These are phyloP conservation scores for Raphanus raphanistrum DNA, from an alignment of 345 rosid genomes.

Conservation along the genomic window DNA sequence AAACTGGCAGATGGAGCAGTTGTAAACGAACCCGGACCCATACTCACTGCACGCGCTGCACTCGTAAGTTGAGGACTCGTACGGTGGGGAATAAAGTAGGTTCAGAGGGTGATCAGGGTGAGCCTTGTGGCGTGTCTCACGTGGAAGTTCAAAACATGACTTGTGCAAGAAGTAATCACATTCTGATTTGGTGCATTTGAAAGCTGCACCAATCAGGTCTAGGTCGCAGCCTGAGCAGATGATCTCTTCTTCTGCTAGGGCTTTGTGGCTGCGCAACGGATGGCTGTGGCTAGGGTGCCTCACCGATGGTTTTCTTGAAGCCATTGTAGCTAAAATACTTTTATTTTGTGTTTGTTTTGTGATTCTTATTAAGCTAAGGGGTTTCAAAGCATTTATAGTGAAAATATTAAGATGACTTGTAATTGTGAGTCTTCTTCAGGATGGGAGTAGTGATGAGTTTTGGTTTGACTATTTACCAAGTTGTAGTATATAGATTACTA, in stretches of 20 bases:
- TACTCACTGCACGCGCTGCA: conserved; percentile 32
- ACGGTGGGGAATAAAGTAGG: conserved; percentile 27
- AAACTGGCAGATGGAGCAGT: conserved; percentile 25
- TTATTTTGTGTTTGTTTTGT: background rate
- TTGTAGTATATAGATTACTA: conserved; percentile 8
- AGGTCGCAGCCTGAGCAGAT: conserved; percentile 36
- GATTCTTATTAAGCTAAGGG: background rate
- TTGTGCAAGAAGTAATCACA: conserved; percentile 38
- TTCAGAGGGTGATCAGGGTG: conserved; percentile 36
- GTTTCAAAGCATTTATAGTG: conserved; percentile 18
- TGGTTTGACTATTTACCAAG: conserved; percentile 31
- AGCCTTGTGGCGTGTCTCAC: conserved; percentile 28
- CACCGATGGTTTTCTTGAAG: conserved; percentile 32
- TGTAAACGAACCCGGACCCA: conserved; percentile 32
- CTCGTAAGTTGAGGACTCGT: conserved; percentile 20
- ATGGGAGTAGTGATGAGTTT: conserved; percentile 12
- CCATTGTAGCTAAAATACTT: conserved; percentile 11
- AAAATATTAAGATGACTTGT: conserved; percentile 8
- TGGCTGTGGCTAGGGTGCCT: conserved; percentile 38
- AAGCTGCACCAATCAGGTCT: conserved; percentile 33
- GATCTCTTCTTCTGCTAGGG: conserved; percentile 33
- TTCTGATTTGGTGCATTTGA: conserved; percentile 39
- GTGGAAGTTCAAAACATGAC: conserved; percentile 41
- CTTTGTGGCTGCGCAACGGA: conserved; percentile 36
- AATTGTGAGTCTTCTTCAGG: conserved; percentile 5